Percentiles rank a stretch among this genome's conserved stretches.
These are phyloP conservation scores for Exidia glandulosa DNA, from an alignment of 768 basidiomycete species.

Conservation along the genomic window DNA sequence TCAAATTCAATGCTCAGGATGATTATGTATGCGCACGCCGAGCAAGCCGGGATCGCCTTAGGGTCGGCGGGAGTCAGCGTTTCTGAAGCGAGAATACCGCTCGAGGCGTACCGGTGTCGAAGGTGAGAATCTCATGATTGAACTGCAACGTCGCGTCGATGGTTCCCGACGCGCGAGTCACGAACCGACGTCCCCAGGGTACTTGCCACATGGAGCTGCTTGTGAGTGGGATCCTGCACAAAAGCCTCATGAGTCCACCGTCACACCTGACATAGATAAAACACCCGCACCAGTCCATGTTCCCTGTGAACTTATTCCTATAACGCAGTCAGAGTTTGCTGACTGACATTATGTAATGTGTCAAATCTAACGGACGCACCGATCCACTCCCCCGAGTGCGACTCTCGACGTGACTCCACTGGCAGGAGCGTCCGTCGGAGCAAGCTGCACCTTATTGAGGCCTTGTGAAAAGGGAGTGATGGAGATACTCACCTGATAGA, in stretches of 20 bases:
- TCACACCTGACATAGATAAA: no score
- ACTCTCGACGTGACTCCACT: not conserved
- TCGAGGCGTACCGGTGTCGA: not conserved
- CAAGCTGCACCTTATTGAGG: not conserved
- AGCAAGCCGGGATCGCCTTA: not conserved
- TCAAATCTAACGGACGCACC: no score
- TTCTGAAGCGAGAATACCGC: not conserved
- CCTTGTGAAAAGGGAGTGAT: not conserved
- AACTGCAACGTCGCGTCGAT: slow-evolving; percentile 1
- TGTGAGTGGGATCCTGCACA: slow-evolving; percentile 1
- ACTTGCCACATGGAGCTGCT: slow-evolving; percentile 1
- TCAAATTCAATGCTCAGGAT: no score
- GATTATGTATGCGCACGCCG: no score
- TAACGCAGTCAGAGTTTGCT: not conserved
- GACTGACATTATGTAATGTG: not conserved
- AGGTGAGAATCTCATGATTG: not conserved
- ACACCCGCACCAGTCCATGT: slow-evolving; percentile 4
- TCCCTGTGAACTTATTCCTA: slow-evolving; percentile 3
- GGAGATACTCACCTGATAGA: not conserved
- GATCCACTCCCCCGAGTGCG: slow-evolving; percentile 1
- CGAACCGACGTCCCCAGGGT: not conserved
- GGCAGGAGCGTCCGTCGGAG: not conserved
- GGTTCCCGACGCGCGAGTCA: not conserved
- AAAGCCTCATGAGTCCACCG: not conserved
- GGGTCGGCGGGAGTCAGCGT: not conserved